phyloP scores from a whole-genome alignment of 768 basidiomycete species.

The Russula foetens region DNA sequence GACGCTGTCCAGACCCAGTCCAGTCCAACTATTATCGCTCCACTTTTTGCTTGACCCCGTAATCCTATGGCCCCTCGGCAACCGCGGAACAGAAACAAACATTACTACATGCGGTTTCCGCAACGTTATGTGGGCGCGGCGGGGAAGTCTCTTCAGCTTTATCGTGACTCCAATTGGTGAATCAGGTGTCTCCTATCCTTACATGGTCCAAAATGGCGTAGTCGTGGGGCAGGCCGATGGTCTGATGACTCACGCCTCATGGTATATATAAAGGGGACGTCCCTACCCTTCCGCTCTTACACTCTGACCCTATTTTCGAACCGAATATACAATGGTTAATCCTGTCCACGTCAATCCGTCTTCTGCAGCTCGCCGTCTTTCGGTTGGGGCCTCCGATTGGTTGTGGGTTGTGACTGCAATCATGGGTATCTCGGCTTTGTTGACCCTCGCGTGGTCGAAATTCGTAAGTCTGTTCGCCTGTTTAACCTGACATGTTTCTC shows the following conservation, averaged over 20 bases:
- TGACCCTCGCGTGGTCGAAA: conserved; percentile 34
- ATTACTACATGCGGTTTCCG: no score
- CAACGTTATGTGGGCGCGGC: no score
- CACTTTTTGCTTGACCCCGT: no score
- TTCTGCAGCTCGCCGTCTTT: conserved; percentile 33
- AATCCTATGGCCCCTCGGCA: no score
- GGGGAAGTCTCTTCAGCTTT: neutral
- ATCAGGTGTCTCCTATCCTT: neutral
- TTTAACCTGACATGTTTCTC: neutral
- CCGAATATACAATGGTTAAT: neutral
- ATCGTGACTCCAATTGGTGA: neutral
- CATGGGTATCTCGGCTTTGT: conserved; percentile 37
- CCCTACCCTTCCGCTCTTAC: no score
- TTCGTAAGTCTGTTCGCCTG: conserved; percentile 22
- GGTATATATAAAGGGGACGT: neutral
- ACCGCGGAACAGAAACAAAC: no score
- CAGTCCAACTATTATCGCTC: no score
- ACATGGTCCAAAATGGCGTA: no score
- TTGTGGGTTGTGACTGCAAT: conserved; percentile 47
- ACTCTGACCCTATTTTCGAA: no score
- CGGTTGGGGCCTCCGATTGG: conserved; percentile 42
- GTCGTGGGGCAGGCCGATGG: no score
- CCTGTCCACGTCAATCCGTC: conserved; percentile 32
- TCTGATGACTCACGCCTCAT: no score
- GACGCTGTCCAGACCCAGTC: no score